A percentile compares a stretch with the other conserved stretches of the same genome.
These are phyloP conservation scores for Priceomyces castillae DNA, from an alignment of 805 yeast species.

Conservation along the genomic window DNA sequence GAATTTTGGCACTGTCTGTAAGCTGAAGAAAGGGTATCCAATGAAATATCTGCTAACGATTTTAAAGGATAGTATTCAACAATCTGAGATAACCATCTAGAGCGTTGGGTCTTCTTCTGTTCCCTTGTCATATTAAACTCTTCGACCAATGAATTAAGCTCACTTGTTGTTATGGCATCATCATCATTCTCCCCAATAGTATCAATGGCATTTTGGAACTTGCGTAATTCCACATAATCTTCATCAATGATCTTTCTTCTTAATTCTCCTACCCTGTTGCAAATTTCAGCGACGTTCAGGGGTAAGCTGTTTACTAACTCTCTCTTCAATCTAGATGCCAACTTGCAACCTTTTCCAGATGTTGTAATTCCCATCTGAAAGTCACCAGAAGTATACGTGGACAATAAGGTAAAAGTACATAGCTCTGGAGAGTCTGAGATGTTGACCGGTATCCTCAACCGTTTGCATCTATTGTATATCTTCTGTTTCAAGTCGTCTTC, in stretches of 20 bases:
- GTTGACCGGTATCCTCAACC: slow-evolving; percentile 76
- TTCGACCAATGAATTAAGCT: slow-evolving; percentile 58
- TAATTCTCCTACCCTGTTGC: slow-evolving; percentile 66
- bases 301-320: slow-evolving; percentile 69
- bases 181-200: slow-evolving; percentile 61
- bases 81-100: slow-evolving; percentile 84
- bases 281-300: slow-evolving; percentile 61
- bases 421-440: slow-evolving; percentile 68
- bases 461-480: slow-evolving; percentile 52
- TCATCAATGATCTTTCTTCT: slow-evolving; percentile 54
- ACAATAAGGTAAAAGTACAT: slow-evolving; percentile 73
- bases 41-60: slow-evolving; percentile 56
- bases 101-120: slow-evolving; percentile 54
- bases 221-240: slow-evolving; percentile 36
- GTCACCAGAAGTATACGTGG: slow-evolving; percentile 67
- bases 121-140: slow-evolving; percentile 56
- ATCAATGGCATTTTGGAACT: slow-evolving; percentile 18
- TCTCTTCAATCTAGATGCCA: slow-evolving; percentile 77
- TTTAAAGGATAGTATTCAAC: slow-evolving; percentile 86
- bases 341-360: slow-evolving; percentile 83
- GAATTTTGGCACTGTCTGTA: slow-evolving; percentile 22
- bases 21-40: slow-evolving; percentile 53
- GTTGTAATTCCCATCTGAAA: slow-evolving; percentile 84
- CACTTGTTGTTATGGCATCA: slow-evolving; percentile 60
- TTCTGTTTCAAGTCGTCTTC: slow-evolving; percentile 28